These are phyloP conservation scores for Lepidium africanum DNA, from an alignment of 345 rosid genomes.

Conservation along the genomic window DNA sequence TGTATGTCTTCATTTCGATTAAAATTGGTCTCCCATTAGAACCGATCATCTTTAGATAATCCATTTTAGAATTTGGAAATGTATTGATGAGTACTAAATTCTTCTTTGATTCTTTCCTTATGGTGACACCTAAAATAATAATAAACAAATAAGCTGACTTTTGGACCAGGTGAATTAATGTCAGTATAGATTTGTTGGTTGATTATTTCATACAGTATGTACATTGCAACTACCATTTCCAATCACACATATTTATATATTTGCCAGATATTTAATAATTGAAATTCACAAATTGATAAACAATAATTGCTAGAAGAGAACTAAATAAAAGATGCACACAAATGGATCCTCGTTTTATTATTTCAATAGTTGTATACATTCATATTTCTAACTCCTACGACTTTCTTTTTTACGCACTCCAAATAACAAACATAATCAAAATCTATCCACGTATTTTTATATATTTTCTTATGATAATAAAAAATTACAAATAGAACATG, in stretches of 20 bases:
- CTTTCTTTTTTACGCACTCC: background rate
- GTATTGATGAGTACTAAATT: too few species aligned
- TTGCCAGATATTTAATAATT: background rate
- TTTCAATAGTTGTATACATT: constrained; percentile 19
- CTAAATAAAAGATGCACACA: constrained; percentile 14
- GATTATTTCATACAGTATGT: background rate
- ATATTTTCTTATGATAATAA: background rate
- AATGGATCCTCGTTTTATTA: constrained; percentile 11
- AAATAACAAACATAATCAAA: constrained; percentile 13
- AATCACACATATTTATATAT: background rate
- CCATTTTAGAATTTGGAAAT: too few species aligned
- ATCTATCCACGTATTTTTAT: constrained; percentile 22
- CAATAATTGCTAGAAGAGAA: background rate
- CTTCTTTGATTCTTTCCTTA: too few species aligned
- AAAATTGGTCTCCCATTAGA: too few species aligned
- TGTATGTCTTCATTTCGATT: too few species aligned
- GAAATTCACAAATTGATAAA: background rate
- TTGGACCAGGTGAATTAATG: background rate
- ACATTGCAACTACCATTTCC: constrained; percentile 5
- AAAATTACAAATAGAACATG: constrained; percentile 17
- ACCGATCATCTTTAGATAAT: too few species aligned
- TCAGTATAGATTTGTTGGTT: background rate
- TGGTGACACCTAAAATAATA: background rate
- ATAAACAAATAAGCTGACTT: constrained; percentile 7
- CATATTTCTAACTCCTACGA: constrained; percentile 15